phyloP scores from a whole-genome alignment of 208 protist species.

The Trypanosomatidae sp. region DNA sequence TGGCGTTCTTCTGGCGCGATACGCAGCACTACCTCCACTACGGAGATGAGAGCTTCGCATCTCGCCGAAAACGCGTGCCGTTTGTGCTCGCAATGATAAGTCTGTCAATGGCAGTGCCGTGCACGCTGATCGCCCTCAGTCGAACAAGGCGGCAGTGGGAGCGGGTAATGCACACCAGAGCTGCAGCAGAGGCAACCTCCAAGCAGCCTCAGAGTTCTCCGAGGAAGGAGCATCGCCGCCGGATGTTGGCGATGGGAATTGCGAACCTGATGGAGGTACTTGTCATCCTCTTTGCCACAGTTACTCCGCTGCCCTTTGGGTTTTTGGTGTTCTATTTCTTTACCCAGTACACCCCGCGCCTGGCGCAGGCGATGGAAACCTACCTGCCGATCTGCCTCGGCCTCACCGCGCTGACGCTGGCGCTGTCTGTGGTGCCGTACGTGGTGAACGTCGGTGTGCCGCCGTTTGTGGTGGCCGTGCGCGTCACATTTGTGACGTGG shows the following conservation, averaged over 20 bases:
- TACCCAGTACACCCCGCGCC: conserved; percentile 37
- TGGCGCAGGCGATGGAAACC: conserved; percentile 35
- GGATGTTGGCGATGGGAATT: conserved; percentile 23
- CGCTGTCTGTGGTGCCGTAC: conserved; percentile 65
- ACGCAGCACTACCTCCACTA: conserved; percentile 14
- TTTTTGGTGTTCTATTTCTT: conserved; percentile 54
- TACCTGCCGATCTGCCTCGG: conserved; percentile 35
- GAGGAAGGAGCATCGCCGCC: conserved; percentile 7
- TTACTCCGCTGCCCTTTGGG: conserved; percentile 36
- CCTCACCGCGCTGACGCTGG: conserved; percentile 30
- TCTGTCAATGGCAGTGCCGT: conserved; percentile 59
- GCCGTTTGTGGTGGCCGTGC: conserved; percentile 33
- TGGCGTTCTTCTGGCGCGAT: conserved; percentile 30
- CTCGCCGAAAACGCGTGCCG: conserved; percentile 41
- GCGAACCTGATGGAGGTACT: conserved; percentile 53
- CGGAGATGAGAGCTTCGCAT: conserved; percentile 5
- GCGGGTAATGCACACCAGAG: conserved; percentile 5
- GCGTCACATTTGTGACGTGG: conserved; percentile 47
- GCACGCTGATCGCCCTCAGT: conserved; percentile 60
- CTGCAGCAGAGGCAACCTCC: not conserved
- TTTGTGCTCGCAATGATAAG: conserved; percentile 67
- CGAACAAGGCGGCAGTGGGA: conserved; percentile 56
- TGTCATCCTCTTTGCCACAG: conserved; percentile 42
- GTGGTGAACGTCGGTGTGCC: conserved; percentile 44
- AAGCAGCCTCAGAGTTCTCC: not conserved